Evolutionary conservation across 2,329 filamentous ascomycete genomes (phyloP), one percentile per base, ranked within the genome.

Genomic region (Neocucurbitaria cava): DNA sequence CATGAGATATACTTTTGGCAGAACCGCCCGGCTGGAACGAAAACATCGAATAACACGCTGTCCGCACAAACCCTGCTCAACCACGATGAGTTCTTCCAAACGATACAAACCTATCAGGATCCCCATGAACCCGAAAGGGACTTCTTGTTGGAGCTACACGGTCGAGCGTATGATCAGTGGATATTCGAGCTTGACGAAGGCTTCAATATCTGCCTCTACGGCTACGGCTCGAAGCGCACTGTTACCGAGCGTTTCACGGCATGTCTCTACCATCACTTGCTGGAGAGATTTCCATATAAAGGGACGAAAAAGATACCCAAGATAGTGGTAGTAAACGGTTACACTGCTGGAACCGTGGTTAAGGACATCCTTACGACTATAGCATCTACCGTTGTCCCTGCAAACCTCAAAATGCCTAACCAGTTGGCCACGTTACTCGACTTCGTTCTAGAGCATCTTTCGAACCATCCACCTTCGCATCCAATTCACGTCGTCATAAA

Each of bases 1-100:
- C 91, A 97, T 70, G 95, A 98, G 74, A 85, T 90, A 62, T 99
- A 96, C 79, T 98, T 99, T 75, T 91, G 89, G 70, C 91, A 98
- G 70, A 97, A 96, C 72, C 88, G 91, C 43, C 87, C 91, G 0
- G 92, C 91, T 2, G 84, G 87, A 3, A 82, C 86, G 40, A 93
- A 93, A 76, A 96, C 94, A 0, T 97, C 93, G 1, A 89, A 91
- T 71, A 95, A 95, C 62, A 96, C 87, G 0, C 81, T 98, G 5
- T 83, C 89, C 0, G 87, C 89, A 4, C 80, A 96, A 30, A 81
- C 86, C 3, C 81, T 96, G 10, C 86, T 98, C 52, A 92, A 90
- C 1, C 93, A 97, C 69, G 93, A 98, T 52, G 92, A 97, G 71
- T 99, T 95, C 76, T 96, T 96, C 66, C 82, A 85, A 40, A 78